phyloP scores from a whole-genome alignment of 345 rosid species.

The Raphanus sativus region DNA sequence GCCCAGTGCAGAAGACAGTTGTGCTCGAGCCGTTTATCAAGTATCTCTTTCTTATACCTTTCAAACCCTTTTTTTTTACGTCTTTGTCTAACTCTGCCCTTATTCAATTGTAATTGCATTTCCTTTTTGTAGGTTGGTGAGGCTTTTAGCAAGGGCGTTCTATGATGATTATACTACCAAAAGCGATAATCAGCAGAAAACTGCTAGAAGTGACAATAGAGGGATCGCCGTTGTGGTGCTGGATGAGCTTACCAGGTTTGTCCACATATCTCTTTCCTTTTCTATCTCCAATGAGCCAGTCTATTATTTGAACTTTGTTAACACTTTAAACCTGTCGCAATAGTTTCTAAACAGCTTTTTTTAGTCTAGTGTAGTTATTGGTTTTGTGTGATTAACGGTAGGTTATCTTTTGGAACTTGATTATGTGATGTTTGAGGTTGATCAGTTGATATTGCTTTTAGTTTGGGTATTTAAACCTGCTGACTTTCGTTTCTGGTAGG shows the following conservation, averaged over 20 bases:
- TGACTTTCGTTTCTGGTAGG: constrained; percentile 32
- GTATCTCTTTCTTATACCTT: constrained; percentile 13
- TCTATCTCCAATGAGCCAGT: not conserved
- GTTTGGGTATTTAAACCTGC: not conserved
- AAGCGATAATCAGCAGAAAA: constrained; percentile 79
- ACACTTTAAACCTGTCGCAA: not conserved
- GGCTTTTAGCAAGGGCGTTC: constrained; percentile 75
- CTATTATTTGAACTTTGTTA: not conserved
- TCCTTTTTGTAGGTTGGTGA: constrained; percentile 60
- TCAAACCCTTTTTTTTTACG: not conserved
- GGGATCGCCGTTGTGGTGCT: constrained; percentile 90
- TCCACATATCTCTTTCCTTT: not conserved
- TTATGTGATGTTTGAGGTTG: not conserved
- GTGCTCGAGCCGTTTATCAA: constrained; percentile 40
- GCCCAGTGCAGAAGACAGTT: constrained; percentile 28
- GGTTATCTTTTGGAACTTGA: constrained; percentile 5
- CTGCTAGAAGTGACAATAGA: constrained; percentile 65
- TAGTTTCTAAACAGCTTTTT: constrained; percentile 3
- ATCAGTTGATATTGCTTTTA: not conserved
- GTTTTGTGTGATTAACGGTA: not conserved
- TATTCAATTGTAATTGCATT: not conserved
- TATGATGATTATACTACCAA: constrained; percentile 71
- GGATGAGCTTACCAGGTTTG: constrained; percentile 76
- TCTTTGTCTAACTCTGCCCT: not conserved
- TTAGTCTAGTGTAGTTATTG: not conserved